Conservation (phyloP, 805 yeast genomes). For the Starmera pachycereana region DNA sequence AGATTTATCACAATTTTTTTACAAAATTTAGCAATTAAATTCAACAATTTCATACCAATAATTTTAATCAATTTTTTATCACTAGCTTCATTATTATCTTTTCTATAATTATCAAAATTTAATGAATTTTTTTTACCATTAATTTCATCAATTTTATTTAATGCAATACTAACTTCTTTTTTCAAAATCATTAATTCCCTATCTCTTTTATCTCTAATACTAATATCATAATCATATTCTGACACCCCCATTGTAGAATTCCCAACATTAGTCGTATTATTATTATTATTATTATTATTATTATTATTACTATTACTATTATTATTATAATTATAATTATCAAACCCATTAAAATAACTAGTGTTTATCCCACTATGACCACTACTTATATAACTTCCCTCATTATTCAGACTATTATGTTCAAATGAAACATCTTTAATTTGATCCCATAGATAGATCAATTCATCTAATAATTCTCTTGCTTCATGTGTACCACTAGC, state of each 20-base stretch:
- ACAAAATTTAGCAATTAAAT: slow-evolving; percentile 2
- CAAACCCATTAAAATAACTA: too few relatives aligned
- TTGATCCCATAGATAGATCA: slow-evolving; percentile 70
- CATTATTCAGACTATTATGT: background rate
- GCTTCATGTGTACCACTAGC: slow-evolving; percentile 63
- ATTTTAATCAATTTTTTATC: slow-evolving; percentile 7
- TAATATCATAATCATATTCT: slow-evolving; percentile 4
- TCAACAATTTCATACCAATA: slow-evolving; percentile 2
- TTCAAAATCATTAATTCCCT: slow-evolving; percentile 11
- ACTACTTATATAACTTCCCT: background rate
- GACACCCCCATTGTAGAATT: slow-evolving; percentile 1
- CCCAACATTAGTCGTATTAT: background rate
- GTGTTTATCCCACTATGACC: background rate
- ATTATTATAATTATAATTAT: background rate
- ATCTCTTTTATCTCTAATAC: slow-evolving; percentile 9
- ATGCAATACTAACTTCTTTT: slow-evolving; percentile 16
- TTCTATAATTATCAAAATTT: slow-evolving; percentile 1
- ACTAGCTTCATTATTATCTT: slow-evolving; percentile 1
- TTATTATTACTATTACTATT: background rate
- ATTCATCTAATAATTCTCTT: slow-evolving; percentile 50
- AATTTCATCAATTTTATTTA: slow-evolving; percentile 16
- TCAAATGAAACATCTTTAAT: slow-evolving; percentile 33
- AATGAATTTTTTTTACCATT: slow-evolving; percentile 5
- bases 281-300: background rate
- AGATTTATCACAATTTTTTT: slow-evolving; percentile 13